Percentiles rank a stretch among this genome's conserved stretches.
phyloP scores from a whole-genome alignment of 2,329 filamentous ascomycete genomes.

The Colletotrichum tofieldiae region DNA sequence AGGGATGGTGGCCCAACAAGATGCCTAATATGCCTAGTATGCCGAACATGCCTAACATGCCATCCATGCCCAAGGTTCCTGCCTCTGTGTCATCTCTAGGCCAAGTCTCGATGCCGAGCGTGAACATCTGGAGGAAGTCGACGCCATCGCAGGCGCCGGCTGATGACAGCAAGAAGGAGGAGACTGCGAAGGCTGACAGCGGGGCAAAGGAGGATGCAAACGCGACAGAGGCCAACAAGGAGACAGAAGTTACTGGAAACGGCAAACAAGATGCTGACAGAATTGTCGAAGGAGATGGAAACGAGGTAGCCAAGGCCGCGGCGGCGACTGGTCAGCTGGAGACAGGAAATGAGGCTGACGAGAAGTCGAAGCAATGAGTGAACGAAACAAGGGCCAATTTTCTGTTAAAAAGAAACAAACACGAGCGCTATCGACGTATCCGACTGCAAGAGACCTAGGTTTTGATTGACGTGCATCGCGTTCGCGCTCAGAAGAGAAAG shows the following conservation, averaged over 20 bases:
- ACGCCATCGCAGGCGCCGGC: conserved; percentile 18
- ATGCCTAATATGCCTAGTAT: conserved; percentile 55
- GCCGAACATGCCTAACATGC: conserved; percentile 52
- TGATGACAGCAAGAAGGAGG: not conserved
- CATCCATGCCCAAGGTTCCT: conserved; percentile 49
- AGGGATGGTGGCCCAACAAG: conserved; percentile 64
- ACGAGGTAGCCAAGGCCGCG: not conserved
- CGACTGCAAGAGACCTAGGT: too few relatives aligned
- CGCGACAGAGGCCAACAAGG: not conserved
- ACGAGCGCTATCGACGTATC: not conserved
- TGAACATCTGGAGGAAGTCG: conserved; percentile 52
- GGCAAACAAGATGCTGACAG: not conserved
- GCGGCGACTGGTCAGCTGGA: conserved; percentile 2
- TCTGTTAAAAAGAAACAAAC: too few relatives aligned
- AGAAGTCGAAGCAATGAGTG: not conserved
- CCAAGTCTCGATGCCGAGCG: conserved; percentile 51
- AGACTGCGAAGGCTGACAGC: not conserved
- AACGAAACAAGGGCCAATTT: too few relatives aligned
- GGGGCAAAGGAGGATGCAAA: not conserved
- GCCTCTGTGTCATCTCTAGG: conserved; percentile 50
- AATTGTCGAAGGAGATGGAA: not conserved
- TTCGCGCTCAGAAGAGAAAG: too few relatives aligned
- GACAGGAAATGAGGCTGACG: not conserved
- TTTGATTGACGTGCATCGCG: not conserved
- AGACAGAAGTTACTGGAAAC: not conserved